Evolutionary conservation across 78 protist genomes (phyloP).

Genomic region (Pigoraptor vietnamica): DNA sequence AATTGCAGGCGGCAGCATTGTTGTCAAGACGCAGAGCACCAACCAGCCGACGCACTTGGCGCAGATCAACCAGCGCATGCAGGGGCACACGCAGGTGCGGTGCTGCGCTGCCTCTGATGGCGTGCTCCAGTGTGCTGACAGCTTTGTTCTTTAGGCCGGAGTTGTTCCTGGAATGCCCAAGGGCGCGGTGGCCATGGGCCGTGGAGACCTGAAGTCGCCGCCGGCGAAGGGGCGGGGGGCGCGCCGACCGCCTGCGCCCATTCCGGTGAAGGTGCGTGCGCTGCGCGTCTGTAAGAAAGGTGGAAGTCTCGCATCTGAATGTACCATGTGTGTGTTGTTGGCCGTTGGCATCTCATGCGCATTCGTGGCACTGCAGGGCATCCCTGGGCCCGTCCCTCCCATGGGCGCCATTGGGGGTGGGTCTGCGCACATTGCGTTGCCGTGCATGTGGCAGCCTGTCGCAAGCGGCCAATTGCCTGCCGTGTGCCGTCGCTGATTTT

Average conservation of each 20-base stretch:
- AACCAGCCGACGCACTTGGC: not conserved
- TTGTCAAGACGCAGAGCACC: not conserved
- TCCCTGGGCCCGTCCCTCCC: not conserved
- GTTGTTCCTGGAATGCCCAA: no score
- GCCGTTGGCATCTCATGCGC: no score
- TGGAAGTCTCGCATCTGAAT: not conserved
- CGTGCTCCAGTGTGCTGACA: no score
- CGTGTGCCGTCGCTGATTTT: no score
- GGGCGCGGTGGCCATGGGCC: not conserved
- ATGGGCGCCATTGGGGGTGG: not conserved
- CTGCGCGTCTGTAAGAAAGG: not conserved
- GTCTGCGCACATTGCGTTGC: not conserved
- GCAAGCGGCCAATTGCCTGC: not conserved
- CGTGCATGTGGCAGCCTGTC: not conserved
- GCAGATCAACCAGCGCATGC: not conserved
- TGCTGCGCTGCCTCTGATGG: no score
- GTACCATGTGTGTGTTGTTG: not conserved
- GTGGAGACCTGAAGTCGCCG: not conserved
- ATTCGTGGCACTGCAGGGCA: no score
- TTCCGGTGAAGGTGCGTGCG: not conserved
- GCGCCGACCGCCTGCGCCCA: not conserved
- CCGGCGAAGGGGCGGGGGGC: not conserved
- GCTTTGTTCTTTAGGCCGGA: no score
- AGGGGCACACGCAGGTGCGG: not conserved
- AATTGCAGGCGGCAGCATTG: not conserved